Percentiles rank a stretch among this genome's conserved stretches.
Conservation (phyloP, 2,329 filamentous ascomycete genomes). For the Plectosphaerella sp. region DNA sequence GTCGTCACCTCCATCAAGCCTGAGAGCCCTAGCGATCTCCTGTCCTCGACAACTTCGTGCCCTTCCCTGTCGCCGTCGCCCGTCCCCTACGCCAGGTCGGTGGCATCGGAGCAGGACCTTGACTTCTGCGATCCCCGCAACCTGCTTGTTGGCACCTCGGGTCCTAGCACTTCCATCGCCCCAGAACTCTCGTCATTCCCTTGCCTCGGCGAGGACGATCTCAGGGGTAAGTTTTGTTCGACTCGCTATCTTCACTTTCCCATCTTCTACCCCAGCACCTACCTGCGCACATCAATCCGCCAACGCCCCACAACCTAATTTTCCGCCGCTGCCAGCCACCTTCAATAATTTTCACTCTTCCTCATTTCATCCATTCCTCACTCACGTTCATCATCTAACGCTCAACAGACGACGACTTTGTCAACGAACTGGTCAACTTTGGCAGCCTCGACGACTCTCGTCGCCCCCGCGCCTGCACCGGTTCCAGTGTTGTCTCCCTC, state of each 20-base stretch:
- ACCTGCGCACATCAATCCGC: conserved; percentile 16
- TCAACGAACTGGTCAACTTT: conserved; percentile 17
- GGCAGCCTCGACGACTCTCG: conserved; percentile 51
- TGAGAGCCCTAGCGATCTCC: conserved; percentile 56
- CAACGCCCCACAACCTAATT: no score
- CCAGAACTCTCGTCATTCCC: conserved; percentile 63
- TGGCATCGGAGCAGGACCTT: conserved; percentile 66
- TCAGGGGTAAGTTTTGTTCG: conserved; percentile 43
- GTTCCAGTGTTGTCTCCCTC: conserved; percentile 61
- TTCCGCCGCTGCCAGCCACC: conserved; percentile 4
- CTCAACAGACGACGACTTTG: conserved; percentile 12
- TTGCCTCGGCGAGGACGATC: conserved; percentile 54
- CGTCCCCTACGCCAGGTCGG: conserved; percentile 68
- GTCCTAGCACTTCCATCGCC: conserved; percentile 43
- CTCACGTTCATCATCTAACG: conserved; percentile 17
- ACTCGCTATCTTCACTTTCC: conserved; percentile 16
- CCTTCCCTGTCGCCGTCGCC: conserved; percentile 86
- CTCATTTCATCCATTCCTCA: background rate
- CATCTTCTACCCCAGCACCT: conserved; percentile 15
- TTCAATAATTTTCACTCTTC: conserved; percentile 17
- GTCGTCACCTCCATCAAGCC: conserved; percentile 38
- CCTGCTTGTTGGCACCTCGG: conserved; percentile 58
- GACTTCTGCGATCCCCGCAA: conserved; percentile 92
- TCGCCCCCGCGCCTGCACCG: conserved; percentile 65
- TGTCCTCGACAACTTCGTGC: conserved; percentile 66